These are phyloP conservation scores for Cicer arietinum DNA, from an alignment of 306 rosid species.

Conservation along the genomic window DNA sequence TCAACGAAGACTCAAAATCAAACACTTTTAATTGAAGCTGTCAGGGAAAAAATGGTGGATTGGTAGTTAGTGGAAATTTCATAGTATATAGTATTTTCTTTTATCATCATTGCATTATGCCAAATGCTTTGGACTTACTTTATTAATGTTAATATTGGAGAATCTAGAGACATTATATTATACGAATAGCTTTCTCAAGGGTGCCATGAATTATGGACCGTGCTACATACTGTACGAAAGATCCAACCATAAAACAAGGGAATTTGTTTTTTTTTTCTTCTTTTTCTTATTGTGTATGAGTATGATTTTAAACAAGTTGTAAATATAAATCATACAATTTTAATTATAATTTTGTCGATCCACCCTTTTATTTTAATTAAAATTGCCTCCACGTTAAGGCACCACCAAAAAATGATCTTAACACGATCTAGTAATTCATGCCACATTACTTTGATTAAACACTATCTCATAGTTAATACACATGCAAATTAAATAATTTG, in stretches of 20 bases:
- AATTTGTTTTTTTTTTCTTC: neutral
- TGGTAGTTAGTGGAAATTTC: slow-evolving; percentile 24
- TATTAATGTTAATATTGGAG: slow-evolving; percentile 10
- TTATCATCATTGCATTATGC: slow-evolving; percentile 29
- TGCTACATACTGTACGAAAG: neutral
- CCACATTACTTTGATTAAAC: no score
- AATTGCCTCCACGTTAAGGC: no score
- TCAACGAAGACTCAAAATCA: slow-evolving; percentile 11
- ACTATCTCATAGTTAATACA: no score
- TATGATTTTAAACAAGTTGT: no score
- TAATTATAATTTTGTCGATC: no score
- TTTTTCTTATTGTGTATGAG: no score
- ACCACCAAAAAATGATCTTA: no score
- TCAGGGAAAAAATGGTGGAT: neutral
- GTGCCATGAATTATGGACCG: neutral
- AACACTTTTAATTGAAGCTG: slow-evolving; percentile 25
- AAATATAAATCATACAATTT: no score
- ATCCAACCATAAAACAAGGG: neutral
- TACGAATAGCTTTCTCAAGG: neutral
- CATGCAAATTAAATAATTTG: no score
- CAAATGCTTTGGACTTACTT: slow-evolving; percentile 17
- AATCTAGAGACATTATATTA: neutral
- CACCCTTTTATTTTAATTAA: no score
- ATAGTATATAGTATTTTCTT: neutral
- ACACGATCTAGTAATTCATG: no score